Base-by-base conservation (phyloP, 2,329 filamentous ascomycete species). In the Trichoderma cornu-damae region DNA sequence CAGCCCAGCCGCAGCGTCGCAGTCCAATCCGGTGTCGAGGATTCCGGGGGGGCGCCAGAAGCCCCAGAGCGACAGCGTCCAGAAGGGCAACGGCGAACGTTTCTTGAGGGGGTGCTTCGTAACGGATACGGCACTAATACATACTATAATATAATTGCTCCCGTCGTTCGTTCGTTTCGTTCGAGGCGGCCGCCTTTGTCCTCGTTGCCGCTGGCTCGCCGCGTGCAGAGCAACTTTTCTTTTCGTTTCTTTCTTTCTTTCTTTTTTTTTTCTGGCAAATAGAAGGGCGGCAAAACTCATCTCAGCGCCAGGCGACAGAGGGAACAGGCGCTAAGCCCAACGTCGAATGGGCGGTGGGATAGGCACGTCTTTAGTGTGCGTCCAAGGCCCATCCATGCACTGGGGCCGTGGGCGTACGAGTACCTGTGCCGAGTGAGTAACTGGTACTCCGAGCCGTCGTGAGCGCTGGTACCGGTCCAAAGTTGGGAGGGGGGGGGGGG, bases 271-370 rank as follows among this genome's bases (percentile, higher is more conserved):
- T 35, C 32, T 20, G 37, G 47, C 47, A 44, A 20, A n/a, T n/a
- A n/a, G n/a, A n/a, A 44, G 50, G 40, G 50, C 48, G 38, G 40
- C 40, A 35, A n/a, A n/a, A 42, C 40, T 34, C 52, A 59, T 53
- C 34, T 43, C 55, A 58, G 48, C 55, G 32, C 51, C 58, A 40
- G 52, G 55, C 40, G 38, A 37, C 26, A 53, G 49, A 50, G 55
- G 49, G 26, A 44, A 67, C 55, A 63, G 64, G 64, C 69, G 69
- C 69, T 71, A 71, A 64, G 61, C 69, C 69, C 64, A 70, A 70
- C 60, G 46, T 63, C 64, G 69, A 65, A 66, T 70, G 65, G 59
- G 69, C 65, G 68, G 69, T 69, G 68, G 67, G 67, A 67, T 67
- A 65, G 63, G 61, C 60, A 66, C 65, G 63, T 68, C 9, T 66